Percentiles rank a stretch among this genome's conserved stretches.
phyloP scores from a whole-genome alignment of 202 grass and related monocot genomes.

The Elaeis oleifera region DNA sequence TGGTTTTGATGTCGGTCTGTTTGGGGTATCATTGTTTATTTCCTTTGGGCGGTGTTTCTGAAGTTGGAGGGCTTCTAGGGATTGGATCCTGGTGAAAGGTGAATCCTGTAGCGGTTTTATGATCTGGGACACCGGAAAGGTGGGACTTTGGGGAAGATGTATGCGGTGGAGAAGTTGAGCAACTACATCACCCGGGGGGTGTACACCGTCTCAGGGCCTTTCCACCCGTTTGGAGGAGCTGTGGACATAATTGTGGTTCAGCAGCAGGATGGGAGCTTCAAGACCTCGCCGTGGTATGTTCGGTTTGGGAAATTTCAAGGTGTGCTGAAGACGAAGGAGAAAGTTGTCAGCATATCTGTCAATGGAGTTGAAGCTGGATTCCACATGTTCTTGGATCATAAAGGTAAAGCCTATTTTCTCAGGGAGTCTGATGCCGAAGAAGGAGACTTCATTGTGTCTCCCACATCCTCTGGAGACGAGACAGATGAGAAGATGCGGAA shows the following conservation, averaged over 20 bases:
- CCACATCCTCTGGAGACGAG: constrained; percentile 46
- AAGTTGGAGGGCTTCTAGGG: constrained; percentile 18
- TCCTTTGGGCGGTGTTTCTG: constrained; percentile 19
- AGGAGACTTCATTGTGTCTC: constrained; percentile 39
- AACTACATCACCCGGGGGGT: constrained; percentile 47
- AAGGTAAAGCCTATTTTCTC: constrained; percentile 82
- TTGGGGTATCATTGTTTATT: neutral
- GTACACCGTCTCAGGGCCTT: constrained; percentile 50
- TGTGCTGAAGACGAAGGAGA: constrained; percentile 80
- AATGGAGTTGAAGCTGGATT: constrained; percentile 64
- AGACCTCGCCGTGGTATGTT: constrained; percentile 93
- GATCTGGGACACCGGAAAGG: constrained; percentile 20
- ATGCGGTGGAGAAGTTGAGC: constrained; percentile 56
- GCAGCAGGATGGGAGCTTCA: constrained; percentile 85
- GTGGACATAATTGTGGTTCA: constrained; percentile 87
- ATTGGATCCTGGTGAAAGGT: too few species aligned
- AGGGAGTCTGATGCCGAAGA: constrained; percentile 28
- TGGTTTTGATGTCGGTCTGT: neutral
- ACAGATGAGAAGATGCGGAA: constrained; percentile 23
- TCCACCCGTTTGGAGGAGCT: constrained; percentile 86
- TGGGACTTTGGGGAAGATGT: constrained; percentile 37
- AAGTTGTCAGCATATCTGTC: constrained; percentile 62
- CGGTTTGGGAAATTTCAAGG: constrained; percentile 97
- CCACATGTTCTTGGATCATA: constrained; percentile 80
- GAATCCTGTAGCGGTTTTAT: constrained; percentile 34